phyloP scores from a whole-genome alignment of 768 basidiomycete genomes.

The Gloeopeniophorella convolvens region DNA sequence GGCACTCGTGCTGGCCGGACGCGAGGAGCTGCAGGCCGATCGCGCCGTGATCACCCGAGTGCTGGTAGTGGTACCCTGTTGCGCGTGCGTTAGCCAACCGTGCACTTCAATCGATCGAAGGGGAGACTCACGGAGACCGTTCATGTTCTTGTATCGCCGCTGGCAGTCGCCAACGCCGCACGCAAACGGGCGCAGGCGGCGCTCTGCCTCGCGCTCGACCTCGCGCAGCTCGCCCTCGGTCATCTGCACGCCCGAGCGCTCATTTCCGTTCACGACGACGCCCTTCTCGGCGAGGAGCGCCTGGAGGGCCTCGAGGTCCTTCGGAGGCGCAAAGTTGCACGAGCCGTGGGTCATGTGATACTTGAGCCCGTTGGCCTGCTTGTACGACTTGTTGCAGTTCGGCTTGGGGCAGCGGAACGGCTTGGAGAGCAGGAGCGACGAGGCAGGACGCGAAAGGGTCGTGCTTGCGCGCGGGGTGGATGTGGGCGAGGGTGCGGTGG shows the following conservation, averaged over 20 bases:
- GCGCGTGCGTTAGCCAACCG: conserved; percentile 9
- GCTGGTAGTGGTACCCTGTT: conserved; percentile 84
- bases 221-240: conserved; percentile 58
- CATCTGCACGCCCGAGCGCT: conserved; percentile 32
- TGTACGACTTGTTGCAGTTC: conserved; percentile 94
- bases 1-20: conserved; percentile 58
- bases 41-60: conserved; percentile 92
- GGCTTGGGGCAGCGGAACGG: conserved; percentile 92
- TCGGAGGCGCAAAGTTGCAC: conserved; percentile 89
- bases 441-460: conserved; percentile 43
- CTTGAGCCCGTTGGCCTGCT: conserved; percentile 92
- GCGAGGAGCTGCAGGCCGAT: conserved; percentile 81
- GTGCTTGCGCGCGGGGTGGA: conserved; percentile 36
- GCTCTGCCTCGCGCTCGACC: conserved; percentile 80
- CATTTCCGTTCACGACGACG: conserved; percentile 29
- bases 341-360: conserved; percentile 91
- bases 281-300: conserved; percentile 53
- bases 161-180: conserved; percentile 84
- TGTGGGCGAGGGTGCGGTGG: conserved; percentile 19
- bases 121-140: conserved; percentile 58
- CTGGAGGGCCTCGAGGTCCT: conserved; percentile 73
- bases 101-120: neutral
- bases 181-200: conserved; percentile 74
- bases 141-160: conserved; percentile 98
- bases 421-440: conserved; percentile 67